Base-by-base conservation (phyloP, 768 basidiomycete species). In the Lactarius deliciosus region DNA sequence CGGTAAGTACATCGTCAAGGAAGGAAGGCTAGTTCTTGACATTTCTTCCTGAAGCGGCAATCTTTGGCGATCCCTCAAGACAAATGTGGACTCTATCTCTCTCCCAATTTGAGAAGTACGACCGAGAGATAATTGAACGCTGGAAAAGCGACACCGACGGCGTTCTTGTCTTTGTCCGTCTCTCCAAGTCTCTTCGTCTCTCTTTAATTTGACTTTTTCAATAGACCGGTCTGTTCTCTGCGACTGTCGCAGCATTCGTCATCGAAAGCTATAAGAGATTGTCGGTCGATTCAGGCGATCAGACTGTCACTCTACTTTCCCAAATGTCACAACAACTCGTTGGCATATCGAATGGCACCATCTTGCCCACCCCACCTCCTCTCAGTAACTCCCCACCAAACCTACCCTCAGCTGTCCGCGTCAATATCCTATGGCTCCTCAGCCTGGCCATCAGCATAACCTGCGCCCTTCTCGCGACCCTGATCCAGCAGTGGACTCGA, bases 191-290 rank as follows among this genome's bases (percentile, higher is more conserved):
- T n/a, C 16, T 32, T 43, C 11, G 4, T 32, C 2, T 43, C 16
- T 10, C 18, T 28, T 7, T 25, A 45, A 45, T 9, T 28, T 47
- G 20, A 60, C 22, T 3, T 1, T 36, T 11, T 5, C 59, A 11
- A 43, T 18, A 60, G 59, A 60, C 59, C 8, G 59, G 59, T 41
- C 41, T 60, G 18, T 60, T 60, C 30, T 60, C 59, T 41, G 59
- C 59, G 9, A 60, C 59, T 16, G 59, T 60, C 43, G 59, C 59
- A 5, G 20, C 41, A 13, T 60, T 60, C 18, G 16, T 60, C 43
- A 60, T 60, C 13, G 59, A 60, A 2, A 38, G 59, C 25, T 60
- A 60, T 41, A 32, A 60, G 15, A 3, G 9, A 3, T 22, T 60
- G 0, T 43, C 40, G 3, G 28, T 60, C 0, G 59, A 45, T 34